These are phyloP conservation scores for Aspergillus taichungensis DNA, from an alignment of 495 filamentous ascomycete species.

Conservation along the genomic window DNA sequence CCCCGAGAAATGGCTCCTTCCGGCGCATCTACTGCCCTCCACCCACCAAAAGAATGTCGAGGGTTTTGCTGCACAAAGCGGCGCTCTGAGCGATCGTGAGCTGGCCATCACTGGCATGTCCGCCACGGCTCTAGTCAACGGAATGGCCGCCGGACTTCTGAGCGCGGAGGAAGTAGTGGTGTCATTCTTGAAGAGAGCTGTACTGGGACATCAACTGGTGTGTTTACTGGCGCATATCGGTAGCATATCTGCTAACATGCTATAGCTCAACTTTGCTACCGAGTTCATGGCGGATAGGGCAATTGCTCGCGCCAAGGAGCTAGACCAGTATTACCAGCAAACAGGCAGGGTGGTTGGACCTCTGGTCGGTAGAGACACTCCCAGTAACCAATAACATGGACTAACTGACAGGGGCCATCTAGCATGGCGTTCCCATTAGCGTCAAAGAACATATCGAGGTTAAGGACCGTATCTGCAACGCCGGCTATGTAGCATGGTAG, in stretches of 20 bases:
- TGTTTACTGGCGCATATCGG: not conserved
- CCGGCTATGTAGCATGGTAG: conserved; percentile 33
- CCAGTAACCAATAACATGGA: conserved; percentile 11
- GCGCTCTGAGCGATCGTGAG: conserved; percentile 44
- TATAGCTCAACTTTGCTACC: conserved; percentile 51
- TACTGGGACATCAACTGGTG: conserved; percentile 52
- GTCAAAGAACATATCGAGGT: conserved; percentile 61
- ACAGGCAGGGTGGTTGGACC: conserved; percentile 32
- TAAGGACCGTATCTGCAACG: conserved; percentile 33
- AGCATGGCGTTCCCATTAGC: conserved; percentile 60
- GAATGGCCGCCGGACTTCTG: conserved; percentile 38
- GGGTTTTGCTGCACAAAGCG: conserved; percentile 34
- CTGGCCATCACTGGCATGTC: conserved; percentile 50
- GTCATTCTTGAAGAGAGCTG: conserved; percentile 54
- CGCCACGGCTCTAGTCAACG: conserved; percentile 41
- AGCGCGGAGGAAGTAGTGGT: conserved; percentile 49
- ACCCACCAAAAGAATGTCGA: conserved; percentile 27
- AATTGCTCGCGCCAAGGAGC: conserved; percentile 45
- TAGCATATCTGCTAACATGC: not conserved
- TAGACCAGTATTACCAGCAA: conserved; percentile 42
- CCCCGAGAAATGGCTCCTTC: conserved; percentile 32
- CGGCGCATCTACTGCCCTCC: conserved; percentile 20
- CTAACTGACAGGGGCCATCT: conserved; percentile 21
- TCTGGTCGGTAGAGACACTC: conserved; percentile 21
- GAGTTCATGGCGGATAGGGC: conserved; percentile 60